Evolutionary conservation across 1,139 yeast species (phyloP).

Genomic region (Yamadazyma pseudoaaseri): DNA sequence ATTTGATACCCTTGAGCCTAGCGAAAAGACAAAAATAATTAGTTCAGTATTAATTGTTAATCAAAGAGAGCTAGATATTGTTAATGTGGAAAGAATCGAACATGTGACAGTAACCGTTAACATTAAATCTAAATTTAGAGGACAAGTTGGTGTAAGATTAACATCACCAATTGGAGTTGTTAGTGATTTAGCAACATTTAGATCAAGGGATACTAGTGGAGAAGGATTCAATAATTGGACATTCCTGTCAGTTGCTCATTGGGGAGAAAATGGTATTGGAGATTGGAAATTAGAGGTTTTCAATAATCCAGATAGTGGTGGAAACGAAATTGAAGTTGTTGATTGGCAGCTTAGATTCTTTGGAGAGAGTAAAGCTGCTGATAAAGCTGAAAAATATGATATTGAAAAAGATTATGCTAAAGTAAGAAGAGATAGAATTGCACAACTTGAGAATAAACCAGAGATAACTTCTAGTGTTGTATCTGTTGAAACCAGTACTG

Average conservation of each 20-base stretch:
- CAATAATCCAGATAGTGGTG: slow-evolving; percentile 18
- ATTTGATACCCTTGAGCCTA: slow-evolving; percentile 16
- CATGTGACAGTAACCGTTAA: slow-evolving; percentile 84
- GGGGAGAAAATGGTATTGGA: slow-evolving; percentile 89
- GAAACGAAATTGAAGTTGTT: slow-evolving; percentile 47
- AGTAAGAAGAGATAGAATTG: slow-evolving; percentile 31
- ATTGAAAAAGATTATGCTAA: slow-evolving; percentile 41
- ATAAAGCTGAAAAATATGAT: slow-evolving; percentile 51
- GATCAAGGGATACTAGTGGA: slow-evolving; percentile 55
- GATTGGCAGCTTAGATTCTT: slow-evolving; percentile 80
- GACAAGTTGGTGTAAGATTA: slow-evolving; percentile 64
- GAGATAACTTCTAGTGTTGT: slow-evolving; percentile 2
- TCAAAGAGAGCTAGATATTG: slow-evolving; percentile 45
- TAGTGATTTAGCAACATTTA: slow-evolving; percentile 73
- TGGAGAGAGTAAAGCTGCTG: slow-evolving; percentile 73
- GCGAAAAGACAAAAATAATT: slow-evolving; percentile 26
- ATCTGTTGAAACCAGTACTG: slow-evolving; percentile 5
- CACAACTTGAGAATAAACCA: slow-evolving; percentile 8
- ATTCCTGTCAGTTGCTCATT: slow-evolving; percentile 96
- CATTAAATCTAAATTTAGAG: slow-evolving; percentile 64
- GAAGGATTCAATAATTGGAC: slow-evolving; percentile 82
- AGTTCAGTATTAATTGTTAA: slow-evolving; percentile 48
- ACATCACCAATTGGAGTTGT: slow-evolving; percentile 73
- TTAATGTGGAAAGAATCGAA: slow-evolving; percentile 73
- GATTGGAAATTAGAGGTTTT: slow-evolving; percentile 75